phyloP scores from a whole-genome alignment of 345 rosid genomes.

The Mercurialis annua region DNA sequence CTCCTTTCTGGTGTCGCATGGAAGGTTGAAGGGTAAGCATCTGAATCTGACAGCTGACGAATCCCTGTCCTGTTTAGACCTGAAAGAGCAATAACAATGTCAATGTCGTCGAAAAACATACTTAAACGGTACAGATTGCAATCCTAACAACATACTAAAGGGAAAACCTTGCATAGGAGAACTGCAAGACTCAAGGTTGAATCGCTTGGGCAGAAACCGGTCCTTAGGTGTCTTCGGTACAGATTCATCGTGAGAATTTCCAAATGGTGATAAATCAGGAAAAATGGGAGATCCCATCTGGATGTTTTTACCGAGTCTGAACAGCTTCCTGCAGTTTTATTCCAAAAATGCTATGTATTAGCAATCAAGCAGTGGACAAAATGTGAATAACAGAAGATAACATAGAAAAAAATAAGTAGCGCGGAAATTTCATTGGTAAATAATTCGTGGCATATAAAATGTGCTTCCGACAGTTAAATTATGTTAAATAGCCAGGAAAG shows the following conservation, averaged over 20 bases:
- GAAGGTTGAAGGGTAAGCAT: slow-evolving; percentile 56
- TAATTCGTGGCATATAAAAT: not conserved
- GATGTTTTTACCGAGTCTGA: slow-evolving; percentile 32
- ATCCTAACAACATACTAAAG: not conserved
- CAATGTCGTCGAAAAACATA: not conserved
- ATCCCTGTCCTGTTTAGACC: slow-evolving; percentile 35
- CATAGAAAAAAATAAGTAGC: not conserved
- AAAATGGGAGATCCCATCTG: slow-evolving; percentile 27
- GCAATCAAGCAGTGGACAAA: not conserved
- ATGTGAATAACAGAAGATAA: not conserved
- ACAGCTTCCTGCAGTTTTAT: slow-evolving; percentile 49
- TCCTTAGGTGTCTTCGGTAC: slow-evolving; percentile 32
- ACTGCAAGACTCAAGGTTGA: slow-evolving; percentile 28
- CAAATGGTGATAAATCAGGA: slow-evolving; percentile 42
- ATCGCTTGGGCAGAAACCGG: slow-evolving; percentile 22
- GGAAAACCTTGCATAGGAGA: slow-evolving; percentile 42
- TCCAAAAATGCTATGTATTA: slow-evolving; percentile 13
- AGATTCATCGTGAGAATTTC: slow-evolving; percentile 38
- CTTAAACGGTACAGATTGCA: not conserved
- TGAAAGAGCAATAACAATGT: slow-evolving; percentile 24
- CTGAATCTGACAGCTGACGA: slow-evolving; percentile 38
- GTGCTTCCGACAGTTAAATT: not conserved
- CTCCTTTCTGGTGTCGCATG: slow-evolving; percentile 67
- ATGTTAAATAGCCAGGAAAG: not conserved
- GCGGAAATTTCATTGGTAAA: not conserved